Evolutionary conservation across 306 rosid genomes (phyloP).

Genomic region (Styphnolobium japonicum): DNA sequence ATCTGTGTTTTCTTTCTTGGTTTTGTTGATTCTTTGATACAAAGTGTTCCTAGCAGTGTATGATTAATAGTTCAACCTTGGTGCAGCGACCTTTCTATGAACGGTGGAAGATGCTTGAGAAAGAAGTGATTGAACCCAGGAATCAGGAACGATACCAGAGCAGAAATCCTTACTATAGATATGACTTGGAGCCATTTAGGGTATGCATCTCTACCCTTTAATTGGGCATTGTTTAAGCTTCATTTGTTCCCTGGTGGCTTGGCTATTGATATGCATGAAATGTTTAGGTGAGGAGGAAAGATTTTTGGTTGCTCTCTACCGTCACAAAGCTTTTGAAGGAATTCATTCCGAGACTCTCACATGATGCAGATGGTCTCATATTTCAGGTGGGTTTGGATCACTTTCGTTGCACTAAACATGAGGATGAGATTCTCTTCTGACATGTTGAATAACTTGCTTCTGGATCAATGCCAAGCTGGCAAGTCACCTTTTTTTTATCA

Average conservation of each 20-base stretch:
- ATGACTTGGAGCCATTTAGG: constrained; percentile 95
- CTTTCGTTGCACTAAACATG: neutral
- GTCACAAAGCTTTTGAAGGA: constrained; percentile 79
- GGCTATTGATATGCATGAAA: constrained; percentile 26
- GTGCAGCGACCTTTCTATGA: constrained; percentile 94
- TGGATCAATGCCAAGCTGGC: neutral
- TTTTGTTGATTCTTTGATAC: neutral
- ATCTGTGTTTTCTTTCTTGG: neutral
- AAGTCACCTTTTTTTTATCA: neutral
- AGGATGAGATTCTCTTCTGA: constrained; percentile 15
- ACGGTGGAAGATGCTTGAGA: constrained; percentile 98
- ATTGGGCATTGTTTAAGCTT: constrained; percentile 16
- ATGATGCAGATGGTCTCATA: constrained; percentile 93
- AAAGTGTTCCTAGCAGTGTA: neutral
- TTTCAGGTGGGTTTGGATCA: constrained; percentile 69
- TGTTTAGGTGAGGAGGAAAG: constrained; percentile 93
- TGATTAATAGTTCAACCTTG: constrained; percentile 29
- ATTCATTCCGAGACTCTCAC: constrained; percentile 92
- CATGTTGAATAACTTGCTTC: constrained; percentile 17
- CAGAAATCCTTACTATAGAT: constrained; percentile 75
- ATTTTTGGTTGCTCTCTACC: constrained; percentile 91
- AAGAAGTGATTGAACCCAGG: constrained; percentile 96
- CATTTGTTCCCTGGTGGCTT: neutral
- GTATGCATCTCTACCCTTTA: constrained; percentile 40
- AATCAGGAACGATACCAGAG: constrained; percentile 70